Evolutionary conservation across 2,329 filamentous ascomycete species (phyloP), one percentile per base, ranked within the genome.

Genomic region (Rhynchosporium agropyri): DNA sequence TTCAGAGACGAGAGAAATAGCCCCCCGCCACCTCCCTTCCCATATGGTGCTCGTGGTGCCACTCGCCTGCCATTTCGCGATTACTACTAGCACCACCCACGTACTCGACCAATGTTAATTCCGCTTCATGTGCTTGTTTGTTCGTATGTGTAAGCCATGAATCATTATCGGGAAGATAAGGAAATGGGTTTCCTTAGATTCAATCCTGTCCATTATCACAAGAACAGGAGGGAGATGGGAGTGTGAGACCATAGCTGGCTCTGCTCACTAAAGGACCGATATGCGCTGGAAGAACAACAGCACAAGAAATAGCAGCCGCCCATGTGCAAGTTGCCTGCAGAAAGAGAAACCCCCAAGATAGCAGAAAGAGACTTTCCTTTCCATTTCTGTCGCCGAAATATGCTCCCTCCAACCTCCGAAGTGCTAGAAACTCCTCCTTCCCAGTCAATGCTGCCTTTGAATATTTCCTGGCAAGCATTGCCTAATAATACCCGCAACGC

Each of bases 101-200:
- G 2, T 65, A 62, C 67, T 63, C 48, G 61, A 66, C 66, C 65
- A 70, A 57, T 70, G 67, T 66, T 61, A 65, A 61, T 64, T 60
- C 33, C 36, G n/a, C 38, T 54, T 36, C 33, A 10, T 36, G 33
- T 36, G 33, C 33, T 36, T 10, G 9, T 36, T 53, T 38, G 29
- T 33, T 3, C 38, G 42, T 43, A 36, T 10, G 33, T 36, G 33
- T 36, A 36, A 36, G 57, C 60, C 58, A 54, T 60, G 36, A 62
- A 36, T 46, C 33, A 10, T 61, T 61, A 43, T 63, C 29, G 62
- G 46, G 46, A 51, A 20, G 28, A 20, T 8, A 54, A 49, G 53
- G 46, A 43, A 31, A 20, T 20, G 7, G 40, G 6, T 46, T 59
- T 20, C 20, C 57, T 42, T 12, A 20, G 62, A 38, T 38, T 62